phyloP scores from a whole-genome alignment of 2,329 filamentous ascomycete genomes.

The Hymenoscyphus fraxineus region DNA sequence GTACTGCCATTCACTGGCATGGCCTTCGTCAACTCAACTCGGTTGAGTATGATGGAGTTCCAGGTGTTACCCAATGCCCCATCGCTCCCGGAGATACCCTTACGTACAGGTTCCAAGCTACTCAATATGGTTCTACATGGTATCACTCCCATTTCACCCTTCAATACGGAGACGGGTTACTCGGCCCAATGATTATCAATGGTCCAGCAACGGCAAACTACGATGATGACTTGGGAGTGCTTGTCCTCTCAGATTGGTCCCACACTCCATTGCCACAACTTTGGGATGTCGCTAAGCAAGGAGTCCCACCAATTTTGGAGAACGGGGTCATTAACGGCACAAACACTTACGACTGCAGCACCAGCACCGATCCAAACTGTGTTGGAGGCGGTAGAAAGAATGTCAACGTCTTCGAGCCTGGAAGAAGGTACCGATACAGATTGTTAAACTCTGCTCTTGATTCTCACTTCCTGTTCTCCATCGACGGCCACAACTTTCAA shows the following conservation, averaged over 20 bases:
- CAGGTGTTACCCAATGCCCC: constrained; percentile 60
- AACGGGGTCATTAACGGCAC: constrained; percentile 34
- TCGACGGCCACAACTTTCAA: constrained; percentile 53
- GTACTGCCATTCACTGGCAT: constrained; percentile 51
- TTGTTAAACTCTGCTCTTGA: constrained; percentile 45
- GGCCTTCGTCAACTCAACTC: constrained; percentile 43
- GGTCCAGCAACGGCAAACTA: constrained; percentile 57
- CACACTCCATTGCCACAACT: constrained; percentile 26
- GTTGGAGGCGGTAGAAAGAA: constrained; percentile 32
- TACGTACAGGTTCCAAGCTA: constrained; percentile 38
- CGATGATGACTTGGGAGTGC: constrained; percentile 41
- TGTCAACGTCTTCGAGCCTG: constrained; percentile 32
- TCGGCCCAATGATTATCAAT: constrained; percentile 56
- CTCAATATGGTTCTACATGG: constrained; percentile 34
- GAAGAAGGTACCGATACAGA: constrained; percentile 42
- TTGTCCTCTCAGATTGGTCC: constrained; percentile 33
- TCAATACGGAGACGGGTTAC: constrained; percentile 39
- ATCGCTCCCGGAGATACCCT: constrained; percentile 53
- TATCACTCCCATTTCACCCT: constrained; percentile 32
- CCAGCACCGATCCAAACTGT: constrained; percentile 24
- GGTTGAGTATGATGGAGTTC: constrained; percentile 37
- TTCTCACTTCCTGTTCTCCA: constrained; percentile 45
- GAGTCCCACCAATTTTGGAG: constrained; percentile 26
- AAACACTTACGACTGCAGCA: constrained; percentile 28
- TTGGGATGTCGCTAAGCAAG: constrained; percentile 27